Base-by-base conservation (phyloP, 2,329 filamentous ascomycete genomes). In the Penicillium sp. region DNA sequence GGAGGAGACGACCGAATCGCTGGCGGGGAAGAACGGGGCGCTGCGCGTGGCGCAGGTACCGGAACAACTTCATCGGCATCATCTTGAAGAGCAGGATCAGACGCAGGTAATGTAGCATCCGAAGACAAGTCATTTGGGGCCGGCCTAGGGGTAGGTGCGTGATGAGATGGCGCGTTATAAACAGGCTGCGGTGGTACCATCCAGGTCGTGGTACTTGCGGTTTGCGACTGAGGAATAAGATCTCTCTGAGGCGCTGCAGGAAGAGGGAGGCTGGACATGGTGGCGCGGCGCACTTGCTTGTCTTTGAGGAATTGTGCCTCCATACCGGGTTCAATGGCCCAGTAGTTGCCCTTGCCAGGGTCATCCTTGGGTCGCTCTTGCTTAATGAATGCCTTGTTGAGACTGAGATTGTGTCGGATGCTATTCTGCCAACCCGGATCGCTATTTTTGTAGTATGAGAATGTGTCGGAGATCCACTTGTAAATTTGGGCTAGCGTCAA, bases 391-490 rank as follows among this genome's bases (percentile, higher is more conserved):
- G 90, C 90, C 77, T 97, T 97, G 80, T 97, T 96, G 42, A 99
- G 80, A 69, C 92, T 97, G 34, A 99, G 85, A 65, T 99, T 99
- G 75, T 99, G 94, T 34, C 94, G 89, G 72, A 99, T 99, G 77
- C 94, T 97, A 75, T 99, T 99, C 75, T 97, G 93, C 94, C 94
- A 99, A 60, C 94, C 93, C 12, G 89, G 86, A 66, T 97, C 91
- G 53, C 87, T 84, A 41, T 86, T 83, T 63, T 84, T 87, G 78
- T 97, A 99, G 75, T 93, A 97, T 6, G 84, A 86, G 71, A 89
- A 97, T 18, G 88, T 92, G 71, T 95, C 90, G n/a, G 91, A 95
- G 66, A 99, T 97, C 93, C 94, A 99, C 71, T 96, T 96, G 82
- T 97, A 99, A 64, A 99, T 99, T 73, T 97, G 91, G 27, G 91